Evolutionary conservation across 148 eudicot genomes (phyloP).

Genomic region (Nyssa sinensis): DNA sequence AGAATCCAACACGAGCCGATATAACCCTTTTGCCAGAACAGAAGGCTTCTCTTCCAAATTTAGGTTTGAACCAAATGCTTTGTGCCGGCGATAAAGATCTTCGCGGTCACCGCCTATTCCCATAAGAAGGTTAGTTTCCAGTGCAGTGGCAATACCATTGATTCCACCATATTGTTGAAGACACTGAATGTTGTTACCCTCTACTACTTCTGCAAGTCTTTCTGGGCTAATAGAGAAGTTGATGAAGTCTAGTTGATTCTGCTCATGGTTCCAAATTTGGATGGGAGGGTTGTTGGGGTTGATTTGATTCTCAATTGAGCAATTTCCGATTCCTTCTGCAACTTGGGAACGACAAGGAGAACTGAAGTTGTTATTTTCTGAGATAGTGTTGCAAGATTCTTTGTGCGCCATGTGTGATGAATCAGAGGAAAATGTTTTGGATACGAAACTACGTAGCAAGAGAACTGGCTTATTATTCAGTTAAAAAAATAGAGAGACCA

Average conservation of each 20-base stretch:
- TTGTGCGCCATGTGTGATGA: background rate
- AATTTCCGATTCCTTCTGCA: background rate
- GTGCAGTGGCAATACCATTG: background rate
- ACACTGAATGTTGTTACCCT: background rate
- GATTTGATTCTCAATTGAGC: background rate
- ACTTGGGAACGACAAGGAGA: background rate
- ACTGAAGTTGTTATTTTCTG: background rate
- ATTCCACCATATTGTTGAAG: background rate
- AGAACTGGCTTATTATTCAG: background rate
- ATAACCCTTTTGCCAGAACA: background rate
- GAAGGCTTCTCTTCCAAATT: background rate
- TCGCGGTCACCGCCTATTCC: conserved; percentile 4
- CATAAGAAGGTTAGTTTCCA: background rate
- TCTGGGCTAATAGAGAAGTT: background rate
- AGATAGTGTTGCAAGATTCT: background rate
- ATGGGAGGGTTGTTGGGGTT: no score
- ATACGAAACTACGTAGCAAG: background rate
- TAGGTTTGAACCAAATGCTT: conserved; percentile 10
- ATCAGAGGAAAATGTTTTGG: background rate
- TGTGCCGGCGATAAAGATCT: conserved; percentile 3
- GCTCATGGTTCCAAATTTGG: background rate
- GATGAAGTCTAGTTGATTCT: background rate
- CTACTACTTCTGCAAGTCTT: conserved; percentile 1
- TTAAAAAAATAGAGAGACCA: background rate
- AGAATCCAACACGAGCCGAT: background rate